phyloP scores from a whole-genome alignment of 1,284 basidiomycete genomes.

The Rhodotorula sp. region DNA sequence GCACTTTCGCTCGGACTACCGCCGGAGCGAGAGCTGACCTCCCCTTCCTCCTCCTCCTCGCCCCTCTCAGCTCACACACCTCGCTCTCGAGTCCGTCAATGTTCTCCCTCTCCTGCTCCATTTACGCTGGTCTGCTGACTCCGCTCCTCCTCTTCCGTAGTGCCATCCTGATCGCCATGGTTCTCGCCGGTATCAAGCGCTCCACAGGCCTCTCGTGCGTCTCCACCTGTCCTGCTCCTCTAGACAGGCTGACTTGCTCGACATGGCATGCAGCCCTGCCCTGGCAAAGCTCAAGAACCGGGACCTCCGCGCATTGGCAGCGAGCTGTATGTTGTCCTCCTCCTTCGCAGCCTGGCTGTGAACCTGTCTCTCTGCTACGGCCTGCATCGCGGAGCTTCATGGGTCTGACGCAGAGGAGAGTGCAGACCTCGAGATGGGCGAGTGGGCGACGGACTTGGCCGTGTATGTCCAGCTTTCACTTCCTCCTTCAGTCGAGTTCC shows the following conservation, averaged over 20 bases:
- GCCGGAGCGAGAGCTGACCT: background rate
- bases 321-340: background rate
- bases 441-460: slow-evolving; percentile 35
- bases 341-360: background rate
- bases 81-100: slow-evolving; percentile 64
- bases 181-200: slow-evolving; percentile 75
- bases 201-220: slow-evolving; percentile 77
- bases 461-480: slow-evolving; percentile 9
- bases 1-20: background rate
- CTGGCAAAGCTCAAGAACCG: slow-evolving; percentile 23
- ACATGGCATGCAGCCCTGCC: slow-evolving; percentile 15
- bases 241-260: background rate
- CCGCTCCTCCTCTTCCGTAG: background rate
- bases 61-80: slow-evolving; percentile 59
- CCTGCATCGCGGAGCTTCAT: no score
- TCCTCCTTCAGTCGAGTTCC: background rate
- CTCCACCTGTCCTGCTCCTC: background rate
- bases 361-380: background rate
- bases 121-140: background rate
- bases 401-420: no score
- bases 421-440: slow-evolving; percentile 34
- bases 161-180: slow-evolving; percentile 71
- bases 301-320: slow-evolving; percentile 31
- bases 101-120: background rate
- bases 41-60: background rate